These are phyloP conservation scores for Aspergillus floridensis DNA, from an alignment of 2,329 filamentous ascomycete genomes.

Conservation along the genomic window DNA sequence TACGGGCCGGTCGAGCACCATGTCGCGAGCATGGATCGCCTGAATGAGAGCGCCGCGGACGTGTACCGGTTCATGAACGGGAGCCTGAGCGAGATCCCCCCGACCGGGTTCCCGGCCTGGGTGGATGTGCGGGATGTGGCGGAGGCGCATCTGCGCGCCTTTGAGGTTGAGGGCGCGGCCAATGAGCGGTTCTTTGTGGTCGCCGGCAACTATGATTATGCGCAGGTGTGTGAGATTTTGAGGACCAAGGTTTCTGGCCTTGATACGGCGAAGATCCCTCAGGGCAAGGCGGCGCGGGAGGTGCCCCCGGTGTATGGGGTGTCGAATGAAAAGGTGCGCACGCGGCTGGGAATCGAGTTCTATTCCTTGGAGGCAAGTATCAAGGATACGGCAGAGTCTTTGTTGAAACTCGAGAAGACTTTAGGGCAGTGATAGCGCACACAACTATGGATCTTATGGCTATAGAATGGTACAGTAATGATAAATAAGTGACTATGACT, in stretches of 20 bases:
- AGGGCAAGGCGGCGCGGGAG: neutral
- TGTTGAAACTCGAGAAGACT: neutral
- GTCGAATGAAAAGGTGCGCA: neutral
- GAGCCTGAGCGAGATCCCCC: neutral
- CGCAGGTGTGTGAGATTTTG: neutral
- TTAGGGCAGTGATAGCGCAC: neutral
- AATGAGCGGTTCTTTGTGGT: conserved; percentile 1
- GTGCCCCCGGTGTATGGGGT: neutral
- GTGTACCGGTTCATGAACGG: conserved; percentile 1
- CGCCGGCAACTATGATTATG: neutral
- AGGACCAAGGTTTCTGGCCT: neutral
- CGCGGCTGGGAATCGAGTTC: neutral
- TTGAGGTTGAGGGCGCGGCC: neutral
- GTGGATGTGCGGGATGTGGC: conserved; percentile 15
- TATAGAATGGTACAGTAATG: too few relatives aligned
- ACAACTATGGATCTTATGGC: too few relatives aligned
- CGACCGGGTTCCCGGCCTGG: neutral
- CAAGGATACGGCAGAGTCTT: neutral
- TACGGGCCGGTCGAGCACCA: conserved; percentile 3
- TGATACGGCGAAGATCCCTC: neutral
- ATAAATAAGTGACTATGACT: too few relatives aligned
- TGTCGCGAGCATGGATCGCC: neutral
- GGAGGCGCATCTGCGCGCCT: conserved; percentile 6
- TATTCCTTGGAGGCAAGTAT: neutral
- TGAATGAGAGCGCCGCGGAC: neutral